Base-by-base conservation (phyloP, 148 eudicot genomes). In the Spergularia marina region DNA sequence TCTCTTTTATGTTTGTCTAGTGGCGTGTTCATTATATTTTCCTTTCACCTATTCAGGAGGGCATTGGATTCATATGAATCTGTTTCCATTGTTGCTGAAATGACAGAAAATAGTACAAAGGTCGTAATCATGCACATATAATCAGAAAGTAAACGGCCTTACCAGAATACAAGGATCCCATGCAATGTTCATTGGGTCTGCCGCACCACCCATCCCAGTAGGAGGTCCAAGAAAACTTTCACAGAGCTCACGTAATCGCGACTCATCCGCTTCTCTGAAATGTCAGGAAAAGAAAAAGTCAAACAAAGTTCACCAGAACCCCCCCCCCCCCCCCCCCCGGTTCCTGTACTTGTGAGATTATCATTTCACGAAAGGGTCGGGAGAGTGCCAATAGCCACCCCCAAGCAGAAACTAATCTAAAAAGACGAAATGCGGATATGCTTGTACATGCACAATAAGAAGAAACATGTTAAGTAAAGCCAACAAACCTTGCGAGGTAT, bases 81-180 rank as follows among this genome's bases (percentile, higher is more conserved):
- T 55, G 20, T 20, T 20, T 2, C 34, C 9, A 23, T 59, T 4
- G 12, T 12, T 17, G 11, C 13, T 54, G 55, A n/a, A 44, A 9
- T n/a, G 53, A 72, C 5, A 0, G 25, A 66, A 75, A 17, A 56
- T 6, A 36, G 9, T 20, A 51, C 25, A 3, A n/a, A 14, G 12
- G 25, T 30, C 23, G 56, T 5, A 65, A 15, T 75, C 75, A 21
- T 20, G 64, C 56, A 72, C 6, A 20, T n/a, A 74, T 16, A 30
- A 55, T 60, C 60, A 74, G 72, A 64, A 34, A 36, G 57, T 58
- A 10, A 71, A 80, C 57, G 40, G 75, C 51, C 90, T 84, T 82
- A 94, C 98, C 74, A 95, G 91, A 68, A 95, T 85, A 80, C 83
- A 90, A 77, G 98, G 94, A 86, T 95, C 97, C 98, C 98, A 95